Percentiles rank a stretch among this genome's conserved stretches.
phyloP scores from a whole-genome alignment of 805 yeast species.

The Yarrowia osloensis region DNA sequence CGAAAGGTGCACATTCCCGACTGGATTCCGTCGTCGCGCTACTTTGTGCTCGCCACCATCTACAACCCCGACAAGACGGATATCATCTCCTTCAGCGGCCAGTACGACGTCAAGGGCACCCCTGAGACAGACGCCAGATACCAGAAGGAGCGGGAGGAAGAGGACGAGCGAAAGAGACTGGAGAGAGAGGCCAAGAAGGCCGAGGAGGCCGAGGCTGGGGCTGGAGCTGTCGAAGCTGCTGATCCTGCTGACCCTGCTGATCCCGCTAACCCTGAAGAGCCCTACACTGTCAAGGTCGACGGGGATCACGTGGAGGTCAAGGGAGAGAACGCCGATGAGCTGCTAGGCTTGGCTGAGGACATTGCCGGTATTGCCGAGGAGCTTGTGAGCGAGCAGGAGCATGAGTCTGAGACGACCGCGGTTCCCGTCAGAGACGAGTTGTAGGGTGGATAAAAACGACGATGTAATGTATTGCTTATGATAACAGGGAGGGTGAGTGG shows the following conservation, averaged over 20 bases:
- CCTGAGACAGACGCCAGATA: background rate
- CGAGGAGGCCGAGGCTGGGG: background rate
- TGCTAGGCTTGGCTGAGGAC: background rate
- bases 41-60: constrained; percentile 4
- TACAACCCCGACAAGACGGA: constrained; percentile 8
- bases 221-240: background rate
- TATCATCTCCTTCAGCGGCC: constrained; percentile 8
- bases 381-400: background rate
- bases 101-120: constrained; percentile 14
- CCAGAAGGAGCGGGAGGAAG: background rate
- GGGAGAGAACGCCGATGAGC: constrained; percentile 8
- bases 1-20: constrained; percentile 8
- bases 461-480: background rate
- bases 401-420: background rate
- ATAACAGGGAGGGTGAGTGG: too few relatives aligned
- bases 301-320: background rate
- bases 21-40: constrained; percentile 6
- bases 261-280: background rate
- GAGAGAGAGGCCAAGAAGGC: background rate
- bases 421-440: constrained; percentile 1
- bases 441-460: background rate
- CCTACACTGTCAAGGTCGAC: constrained; percentile 8
- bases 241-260: too few relatives aligned
- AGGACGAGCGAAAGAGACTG: background rate
- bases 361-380: background rate